Percentiles rank a stretch among this genome's conserved stretches.
Evolutionary conservation across 2,329 filamentous ascomycete species (phyloP).

Genomic region (Alternaria novae-zelandiae): DNA sequence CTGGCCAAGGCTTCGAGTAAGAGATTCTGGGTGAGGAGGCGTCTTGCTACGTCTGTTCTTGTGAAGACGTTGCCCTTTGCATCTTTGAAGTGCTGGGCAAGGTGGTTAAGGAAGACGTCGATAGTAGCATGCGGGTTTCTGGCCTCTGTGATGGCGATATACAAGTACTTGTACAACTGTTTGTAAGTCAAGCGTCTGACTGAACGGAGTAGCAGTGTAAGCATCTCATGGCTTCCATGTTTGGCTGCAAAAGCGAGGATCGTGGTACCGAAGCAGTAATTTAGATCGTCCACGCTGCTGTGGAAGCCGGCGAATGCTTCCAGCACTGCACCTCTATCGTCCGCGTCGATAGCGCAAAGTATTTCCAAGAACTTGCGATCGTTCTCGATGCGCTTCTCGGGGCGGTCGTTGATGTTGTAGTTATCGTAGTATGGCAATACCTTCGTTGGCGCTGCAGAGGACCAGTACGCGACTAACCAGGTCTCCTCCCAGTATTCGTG

Average conservation of each 20-base stretch:
- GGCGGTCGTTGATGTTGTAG: accelerated
- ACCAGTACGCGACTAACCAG: too few species aligned
- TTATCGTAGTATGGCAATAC: background rate
- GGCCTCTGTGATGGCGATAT: too few species aligned
- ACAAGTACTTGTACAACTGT: background rate
- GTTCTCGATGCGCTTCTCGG: background rate
- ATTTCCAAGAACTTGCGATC: background rate
- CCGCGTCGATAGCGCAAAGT: background rate
- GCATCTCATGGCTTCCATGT: too few species aligned
- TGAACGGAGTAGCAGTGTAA: too few species aligned
- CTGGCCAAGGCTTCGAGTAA: background rate
- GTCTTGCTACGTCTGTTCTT: background rate
- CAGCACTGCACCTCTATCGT: background rate
- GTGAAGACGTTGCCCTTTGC: background rate
- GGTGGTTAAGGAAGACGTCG: background rate
- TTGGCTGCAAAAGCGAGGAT: too few species aligned
- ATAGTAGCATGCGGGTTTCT: too few species aligned
- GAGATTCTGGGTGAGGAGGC: background rate
- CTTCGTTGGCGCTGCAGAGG: too few species aligned
- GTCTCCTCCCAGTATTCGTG: too few species aligned
- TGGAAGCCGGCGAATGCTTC: background rate
- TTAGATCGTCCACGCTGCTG: background rate
- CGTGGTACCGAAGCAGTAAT: background rate
- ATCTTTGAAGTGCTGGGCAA: background rate
- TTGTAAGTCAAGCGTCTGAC: too few species aligned